Base-by-base conservation (phyloP, 2,329 filamentous ascomycete genomes). In the Endothia cerciana region DNA sequence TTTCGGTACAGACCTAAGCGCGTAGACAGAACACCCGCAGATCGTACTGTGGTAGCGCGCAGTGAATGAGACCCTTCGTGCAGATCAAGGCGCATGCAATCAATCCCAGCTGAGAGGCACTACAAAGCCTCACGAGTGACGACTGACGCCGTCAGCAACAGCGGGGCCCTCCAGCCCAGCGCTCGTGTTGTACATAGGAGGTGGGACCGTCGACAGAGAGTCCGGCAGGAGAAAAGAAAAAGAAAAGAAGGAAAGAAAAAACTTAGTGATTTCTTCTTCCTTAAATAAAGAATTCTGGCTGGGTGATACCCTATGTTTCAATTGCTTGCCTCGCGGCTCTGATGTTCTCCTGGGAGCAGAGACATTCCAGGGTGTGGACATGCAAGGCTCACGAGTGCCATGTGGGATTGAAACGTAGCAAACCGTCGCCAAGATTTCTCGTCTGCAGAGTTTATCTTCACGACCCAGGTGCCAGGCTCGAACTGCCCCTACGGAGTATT, bases 81-180 rank as follows among this genome's bases (percentile, higher is more conserved):
- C 36, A 33, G 60, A 41, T 17, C 28, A 43, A 41, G 59, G 53
- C 62, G 41, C 62, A 45, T 40, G 33, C 17, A n/a, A n/a, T 36
- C 10, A n/a, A 38, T 7, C 55, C 8, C 51, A 49, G 30, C 41
- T 58, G 53, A 47, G n/a, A 33, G n/a, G 28, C 13, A 38, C 40
- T 63, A 40, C 40, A 33, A 62, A 62, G 60, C 60, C 60, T 62
- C 60, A 22, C 4, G 15, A 33, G 45, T 62, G 60, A 62, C 60
- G 60, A 49, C 45, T 58, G 55, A 4, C 6, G 30, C 28, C 19
- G 19, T 33, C 28, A 36, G 30, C 28, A 36, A 28, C 15, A 17
- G 51, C 51, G 30, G 28, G 17, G 17, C 28, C 28, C n/a, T 28
- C 17, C 49, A 53, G 17, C n/a, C 17, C 28, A 15, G 4, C 7